phyloP scores from a whole-genome alignment of 2,329 filamentous ascomycete genomes.

The Colletotrichum scovillei region DNA sequence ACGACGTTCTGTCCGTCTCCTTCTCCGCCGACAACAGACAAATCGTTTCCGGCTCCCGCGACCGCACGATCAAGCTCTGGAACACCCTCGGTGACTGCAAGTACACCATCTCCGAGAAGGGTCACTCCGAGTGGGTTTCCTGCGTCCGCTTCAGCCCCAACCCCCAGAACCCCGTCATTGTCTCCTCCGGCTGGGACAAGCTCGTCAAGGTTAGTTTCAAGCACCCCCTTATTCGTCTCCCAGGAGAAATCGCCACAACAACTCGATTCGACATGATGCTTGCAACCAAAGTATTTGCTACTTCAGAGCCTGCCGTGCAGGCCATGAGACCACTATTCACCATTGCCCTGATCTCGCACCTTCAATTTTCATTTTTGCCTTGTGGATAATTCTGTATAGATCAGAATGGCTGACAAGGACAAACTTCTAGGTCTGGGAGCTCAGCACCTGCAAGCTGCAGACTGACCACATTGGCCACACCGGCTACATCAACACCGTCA shows the following conservation, averaged over 20 bases:
- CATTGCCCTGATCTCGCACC: slow-evolving; percentile 77
- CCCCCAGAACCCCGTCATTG: slow-evolving; percentile 99
- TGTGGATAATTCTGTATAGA: slow-evolving; percentile 17
- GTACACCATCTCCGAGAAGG: slow-evolving; percentile 99
- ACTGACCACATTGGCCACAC: slow-evolving; percentile 99
- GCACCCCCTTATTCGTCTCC: slow-evolving; percentile 40
- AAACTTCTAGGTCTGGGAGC: slow-evolving; percentile 90
- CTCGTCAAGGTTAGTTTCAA: slow-evolving; percentile 91
- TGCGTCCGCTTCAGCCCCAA: slow-evolving; percentile 99
- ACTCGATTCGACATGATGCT: slow-evolving; percentile 81
- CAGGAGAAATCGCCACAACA: not conserved
- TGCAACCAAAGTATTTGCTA: slow-evolving; percentile 99
- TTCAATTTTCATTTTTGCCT: not conserved
- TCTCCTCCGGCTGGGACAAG: slow-evolving; percentile 99
- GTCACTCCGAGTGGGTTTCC: slow-evolving; percentile 99
- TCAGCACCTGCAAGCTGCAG: slow-evolving; percentile 99
- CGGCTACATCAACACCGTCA: slow-evolving; percentile 99
- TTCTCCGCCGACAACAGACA: slow-evolving; percentile 99
- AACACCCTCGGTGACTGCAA: slow-evolving; percentile 99
- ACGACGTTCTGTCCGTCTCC: slow-evolving; percentile 99
- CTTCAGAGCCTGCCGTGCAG: slow-evolving; percentile 90
- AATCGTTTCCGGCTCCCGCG: slow-evolving; percentile 98
- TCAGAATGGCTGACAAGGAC: slow-evolving; percentile 40
- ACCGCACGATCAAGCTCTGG: slow-evolving; percentile 99
- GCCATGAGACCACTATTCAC: slow-evolving; percentile 99